Evolutionary conservation across 164 flowering plant genomes (phyloP).

Genomic region (Kingdonia uniflora): DNA sequence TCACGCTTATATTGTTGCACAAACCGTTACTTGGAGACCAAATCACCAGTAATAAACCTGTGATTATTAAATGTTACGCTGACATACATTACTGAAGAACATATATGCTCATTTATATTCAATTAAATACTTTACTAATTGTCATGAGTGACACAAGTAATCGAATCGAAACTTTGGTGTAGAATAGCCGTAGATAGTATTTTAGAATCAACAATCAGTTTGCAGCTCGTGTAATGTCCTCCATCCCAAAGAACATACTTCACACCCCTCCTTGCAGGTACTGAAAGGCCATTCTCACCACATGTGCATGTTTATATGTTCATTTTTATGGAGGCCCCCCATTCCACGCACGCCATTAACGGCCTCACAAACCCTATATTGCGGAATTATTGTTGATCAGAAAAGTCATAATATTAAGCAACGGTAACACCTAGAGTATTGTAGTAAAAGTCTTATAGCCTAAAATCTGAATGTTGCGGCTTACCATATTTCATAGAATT

Average conservation of each 20-base stretch:
- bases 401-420: not conserved
- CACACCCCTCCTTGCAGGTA: slow-evolving; percentile 27
- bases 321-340: slow-evolving; percentile 63
- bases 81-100: not conserved
- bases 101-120: not conserved
- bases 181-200: slow-evolving; percentile 37
- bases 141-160: slow-evolving; percentile 15
- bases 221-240: slow-evolving; percentile 55
- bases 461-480: not conserved
- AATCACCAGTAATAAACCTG: too few relatives aligned
- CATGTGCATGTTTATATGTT: slow-evolving; percentile 26
- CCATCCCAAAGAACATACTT: slow-evolving; percentile 56
- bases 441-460: not conserved
- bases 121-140: too few relatives aligned
- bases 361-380: slow-evolving; percentile 43
- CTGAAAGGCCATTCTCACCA: slow-evolving; percentile 25
- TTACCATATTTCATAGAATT: slow-evolving; percentile 32
- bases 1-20: too few relatives aligned
- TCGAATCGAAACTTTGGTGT: slow-evolving; percentile 26
- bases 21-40: too few relatives aligned
- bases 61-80: too few relatives aligned
- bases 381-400: too few relatives aligned
- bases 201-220: slow-evolving; percentile 31
- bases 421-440: not conserved
- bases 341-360: slow-evolving; percentile 37